Conservation (phyloP, 495 filamentous ascomycete species). For the Oidiodendron maius region DNA sequence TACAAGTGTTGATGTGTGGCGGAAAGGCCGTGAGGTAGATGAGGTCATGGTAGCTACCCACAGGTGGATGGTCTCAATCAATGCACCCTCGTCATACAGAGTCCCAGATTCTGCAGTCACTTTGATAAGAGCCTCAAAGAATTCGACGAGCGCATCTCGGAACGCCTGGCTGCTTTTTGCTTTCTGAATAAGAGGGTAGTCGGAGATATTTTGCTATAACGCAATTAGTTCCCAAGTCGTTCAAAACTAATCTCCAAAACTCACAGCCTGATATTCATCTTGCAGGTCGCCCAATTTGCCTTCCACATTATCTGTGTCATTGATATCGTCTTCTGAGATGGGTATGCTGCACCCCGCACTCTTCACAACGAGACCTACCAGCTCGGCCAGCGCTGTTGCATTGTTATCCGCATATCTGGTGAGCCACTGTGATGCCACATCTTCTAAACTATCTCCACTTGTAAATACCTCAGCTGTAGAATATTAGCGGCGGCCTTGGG, state of each 20-base stretch:
- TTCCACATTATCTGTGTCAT: slow-evolving; percentile 75
- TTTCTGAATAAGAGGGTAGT: slow-evolving; percentile 89
- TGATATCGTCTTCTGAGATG: slow-evolving; percentile 71
- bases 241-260: slow-evolving; percentile 10
- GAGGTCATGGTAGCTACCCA: slow-evolving; percentile 88
- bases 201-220: slow-evolving; percentile 61
- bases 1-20: slow-evolving; percentile 85
- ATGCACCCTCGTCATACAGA: slow-evolving; percentile 63
- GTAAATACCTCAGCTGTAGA: slow-evolving; percentile 70
- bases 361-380: slow-evolving; percentile 84
- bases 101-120: slow-evolving; percentile 68
- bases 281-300: slow-evolving; percentile 69
- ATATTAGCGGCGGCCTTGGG: slow-evolving; percentile 4
- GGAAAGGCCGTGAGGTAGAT: slow-evolving; percentile 74
- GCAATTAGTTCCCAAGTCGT: slow-evolving; percentile 8
- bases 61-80: slow-evolving; percentile 78
- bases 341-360: slow-evolving; percentile 73
- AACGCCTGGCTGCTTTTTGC: slow-evolving; percentile 66
- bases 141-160: slow-evolving; percentile 65
- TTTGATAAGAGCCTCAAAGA: slow-evolving; percentile 67
- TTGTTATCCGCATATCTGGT: slow-evolving; percentile 63
- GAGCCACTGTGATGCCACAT: slow-evolving; percentile 78
- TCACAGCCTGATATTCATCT: slow-evolving; percentile 67
- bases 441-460: slow-evolving; percentile 60
- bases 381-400: slow-evolving; percentile 62